Base-by-base conservation (phyloP, 495 filamentous ascomycete species). In the Pyronema domesticum region DNA sequence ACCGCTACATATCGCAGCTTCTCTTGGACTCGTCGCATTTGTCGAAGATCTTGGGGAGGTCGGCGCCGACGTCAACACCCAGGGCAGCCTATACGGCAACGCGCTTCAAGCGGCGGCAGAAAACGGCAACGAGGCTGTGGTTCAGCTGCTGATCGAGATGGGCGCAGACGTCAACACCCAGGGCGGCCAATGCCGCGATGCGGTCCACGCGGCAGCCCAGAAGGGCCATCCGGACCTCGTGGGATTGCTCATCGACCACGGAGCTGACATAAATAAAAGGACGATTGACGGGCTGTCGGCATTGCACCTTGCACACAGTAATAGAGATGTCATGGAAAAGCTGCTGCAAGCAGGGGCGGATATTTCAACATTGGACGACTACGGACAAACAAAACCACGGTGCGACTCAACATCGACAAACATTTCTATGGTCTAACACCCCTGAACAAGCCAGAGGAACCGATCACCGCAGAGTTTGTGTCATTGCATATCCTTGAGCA, bases 391-490 rank as follows among this genome's bases (percentile, higher is more conserved):
- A n/a, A n/a, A n/a, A n/a, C n/a, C n/a, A n/a, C n/a, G n/a, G 37
- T 40, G 37, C 4, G 33, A 40, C 37, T 46, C 18, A 36, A 18
- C 0, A 49, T 52, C 6, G 57, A 58, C 37, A 37, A 11, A 4
- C n/a, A 56, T 14, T 58, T 58, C 48, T 58, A 56, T 46, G 53
- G 57, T 19, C 33, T 58, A 13, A 58, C 57, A 0, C 53, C 57
- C n/a, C 37, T 58, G 37, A 58, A 58, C 35, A 17, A 37, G 7
- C 44, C 51, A 8, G 34, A 23, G 17, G 39, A 40, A 30, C 33
- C 50, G 6, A 44, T 7, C n/a, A 40, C 45, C 34, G 43, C 43
- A 7, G 43, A 46, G 43, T n/a, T n/a, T 46, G 7, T 15, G 43
- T 46, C 7, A 7, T 15, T 7, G n/a, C 43, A 17, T 15, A 7